Percentiles rank a stretch among this genome's conserved stretches.
Evolutionary conservation across 768 basidiomycete species (phyloP).

Genomic region (Amanita jacksonii): DNA sequence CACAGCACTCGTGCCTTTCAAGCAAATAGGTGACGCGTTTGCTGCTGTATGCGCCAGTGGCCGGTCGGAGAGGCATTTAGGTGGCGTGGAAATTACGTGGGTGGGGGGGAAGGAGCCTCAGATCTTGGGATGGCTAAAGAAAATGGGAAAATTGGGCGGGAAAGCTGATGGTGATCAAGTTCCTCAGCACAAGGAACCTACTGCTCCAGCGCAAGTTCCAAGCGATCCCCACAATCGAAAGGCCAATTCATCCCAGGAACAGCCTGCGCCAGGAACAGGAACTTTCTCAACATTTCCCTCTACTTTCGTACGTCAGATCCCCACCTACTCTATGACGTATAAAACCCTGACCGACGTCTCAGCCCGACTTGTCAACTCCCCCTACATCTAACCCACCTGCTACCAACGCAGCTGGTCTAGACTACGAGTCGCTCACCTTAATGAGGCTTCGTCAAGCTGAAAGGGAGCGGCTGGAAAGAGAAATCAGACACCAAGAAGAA

Average conservation of each 20-base stretch:
- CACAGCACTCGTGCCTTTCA: conserved; percentile 68
- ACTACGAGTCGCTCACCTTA: conserved; percentile 74
- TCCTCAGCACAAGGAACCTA: conserved; percentile 3
- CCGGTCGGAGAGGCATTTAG: conserved; percentile 39
- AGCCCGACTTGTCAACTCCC: conserved; percentile 22
- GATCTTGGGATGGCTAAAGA: conserved; percentile 64
- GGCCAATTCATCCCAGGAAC: conserved; percentile 22
- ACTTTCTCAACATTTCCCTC: conserved; percentile 58
- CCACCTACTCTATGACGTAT: neutral
- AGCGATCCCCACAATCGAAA: conserved; percentile 9
- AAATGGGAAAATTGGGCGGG: conserved; percentile 52
- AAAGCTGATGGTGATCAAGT: neutral
- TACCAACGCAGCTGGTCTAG: conserved; percentile 32
- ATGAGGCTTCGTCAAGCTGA: conserved; percentile 79
- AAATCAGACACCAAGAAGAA: conserved; percentile 65
- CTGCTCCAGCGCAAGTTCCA: conserved; percentile 8
- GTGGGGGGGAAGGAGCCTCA: conserved; percentile 66
- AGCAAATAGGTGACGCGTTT: conserved; percentile 68
- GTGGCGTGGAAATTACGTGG: conserved; percentile 65
- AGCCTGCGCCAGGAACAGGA: conserved; percentile 18
- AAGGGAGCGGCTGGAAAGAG: conserved; percentile 63
- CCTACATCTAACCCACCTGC: conserved; percentile 15
- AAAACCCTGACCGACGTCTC: conserved; percentile 7
- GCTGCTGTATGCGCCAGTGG: conserved; percentile 60
- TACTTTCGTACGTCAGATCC: conserved; percentile 34